Evolutionary conservation across 768 basidiomycete species (phyloP), one percentile per base, ranked within the genome.

Genomic region (Podaxis sp.): DNA sequence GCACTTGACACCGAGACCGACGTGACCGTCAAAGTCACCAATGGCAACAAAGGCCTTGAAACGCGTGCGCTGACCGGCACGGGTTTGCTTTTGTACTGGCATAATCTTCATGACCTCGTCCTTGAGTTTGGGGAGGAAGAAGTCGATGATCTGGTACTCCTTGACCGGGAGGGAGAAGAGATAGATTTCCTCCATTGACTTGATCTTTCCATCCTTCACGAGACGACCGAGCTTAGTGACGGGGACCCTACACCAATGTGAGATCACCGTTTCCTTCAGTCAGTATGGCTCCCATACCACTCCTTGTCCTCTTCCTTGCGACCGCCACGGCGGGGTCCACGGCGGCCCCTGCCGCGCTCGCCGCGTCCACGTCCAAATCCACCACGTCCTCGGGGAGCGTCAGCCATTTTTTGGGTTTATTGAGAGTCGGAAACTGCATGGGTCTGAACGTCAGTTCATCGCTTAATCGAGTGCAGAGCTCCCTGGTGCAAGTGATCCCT

Each of bases 11-110:
- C 97, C 97, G 73, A 99, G 89, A 71, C 97, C 97, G 73, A 99
- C 96, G 76, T 99, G 97, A 62, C 97, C 96, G 72, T 98, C 95
- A 70, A 88, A 93, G 82, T 99, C 97, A 75, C 97, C 97, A 72
- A 99, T 97, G 65, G 97, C 97, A 71, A 99, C 97, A 80, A 98
- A 99, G 28, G 97, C 97, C 83, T 99, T 99, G 89, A 99, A 99
- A 67, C 97, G 92, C 64, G 97, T 99, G 70, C 97, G 93, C 80
- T 99, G 97, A 77, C 97, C 97, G 70, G 97, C 97, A 74, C 94
- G 95, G 65, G 97, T 99, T 80, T 99, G 97, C 81, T 99, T 99
- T 82, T 99, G 97, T 61, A 99, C 97, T 69, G 97, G 97, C 90
- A 95, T 95, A 76, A 99, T 99, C 79, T 96, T 96, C 97, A 99